phyloP scores from a whole-genome alignment of 1,284 basidiomycete genomes.

The Marasmius fiardii region DNA sequence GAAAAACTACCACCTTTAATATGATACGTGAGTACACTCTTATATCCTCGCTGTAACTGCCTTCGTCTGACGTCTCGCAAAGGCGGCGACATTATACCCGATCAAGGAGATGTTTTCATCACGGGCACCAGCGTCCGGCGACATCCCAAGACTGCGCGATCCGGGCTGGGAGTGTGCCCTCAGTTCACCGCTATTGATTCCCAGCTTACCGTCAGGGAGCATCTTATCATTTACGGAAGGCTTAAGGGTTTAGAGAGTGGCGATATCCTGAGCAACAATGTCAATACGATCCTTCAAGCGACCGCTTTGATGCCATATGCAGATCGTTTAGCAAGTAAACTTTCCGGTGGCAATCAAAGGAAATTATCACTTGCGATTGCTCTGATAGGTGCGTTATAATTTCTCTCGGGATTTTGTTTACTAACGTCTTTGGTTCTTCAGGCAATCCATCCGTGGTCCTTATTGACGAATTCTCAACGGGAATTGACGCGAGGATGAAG shows the following conservation, averaged over 20 bases:
- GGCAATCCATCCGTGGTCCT: constrained; percentile 76
- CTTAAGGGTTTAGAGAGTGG: constrained; percentile 62
- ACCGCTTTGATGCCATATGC: constrained; percentile 62
- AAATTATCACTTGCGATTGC: constrained; percentile 79
- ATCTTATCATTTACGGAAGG: constrained; percentile 64
- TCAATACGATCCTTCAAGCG: constrained; percentile 56
- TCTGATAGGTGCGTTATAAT: constrained; percentile 57
- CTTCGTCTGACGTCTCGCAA: neutral
- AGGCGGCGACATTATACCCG: constrained; percentile 63
- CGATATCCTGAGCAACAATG: constrained; percentile 46
- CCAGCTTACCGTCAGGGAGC: constrained; percentile 74
- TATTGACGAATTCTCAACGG: constrained; percentile 83
- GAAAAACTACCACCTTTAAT: constrained; percentile 78
- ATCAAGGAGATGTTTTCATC: constrained; percentile 65
- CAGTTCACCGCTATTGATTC: constrained; percentile 82
- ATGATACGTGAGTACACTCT: constrained; percentile 55
- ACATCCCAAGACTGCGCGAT: constrained; percentile 57
- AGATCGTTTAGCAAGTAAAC: constrained; percentile 65
- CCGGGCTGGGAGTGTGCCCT: constrained; percentile 74
- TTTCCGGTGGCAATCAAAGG: constrained; percentile 80
- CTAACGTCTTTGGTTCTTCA: constrained; percentile 20
- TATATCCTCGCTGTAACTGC: constrained; percentile 1
- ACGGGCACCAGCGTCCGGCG: constrained; percentile 59
- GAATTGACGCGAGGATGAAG: constrained; percentile 82
- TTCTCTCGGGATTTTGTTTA: neutral